These are phyloP conservation scores for Micractinium conductrix DNA, from an alignment of 139 green algal genomes.

Conservation along the genomic window DNA sequence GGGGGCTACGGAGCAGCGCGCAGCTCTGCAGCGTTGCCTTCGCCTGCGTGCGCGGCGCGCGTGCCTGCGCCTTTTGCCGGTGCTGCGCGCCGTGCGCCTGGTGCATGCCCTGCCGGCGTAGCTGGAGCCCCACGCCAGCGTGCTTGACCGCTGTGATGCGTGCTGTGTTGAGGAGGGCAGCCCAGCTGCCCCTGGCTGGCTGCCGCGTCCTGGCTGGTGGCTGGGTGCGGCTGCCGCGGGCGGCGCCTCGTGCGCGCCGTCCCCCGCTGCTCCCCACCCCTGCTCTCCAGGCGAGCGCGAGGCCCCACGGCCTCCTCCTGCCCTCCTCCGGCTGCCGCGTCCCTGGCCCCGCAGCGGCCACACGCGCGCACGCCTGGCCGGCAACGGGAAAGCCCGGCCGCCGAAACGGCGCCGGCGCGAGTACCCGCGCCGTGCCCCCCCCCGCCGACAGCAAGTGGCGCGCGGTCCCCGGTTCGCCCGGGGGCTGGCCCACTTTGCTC, in stretches of 20 bases:
- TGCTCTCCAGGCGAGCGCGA: too few species aligned
- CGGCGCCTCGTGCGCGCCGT: background rate
- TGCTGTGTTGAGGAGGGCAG: background rate
- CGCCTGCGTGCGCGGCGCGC: too few species aligned
- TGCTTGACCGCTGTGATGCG: too few species aligned
- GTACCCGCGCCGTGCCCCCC: background rate
- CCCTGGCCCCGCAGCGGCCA: background rate
- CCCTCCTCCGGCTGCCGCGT: background rate
- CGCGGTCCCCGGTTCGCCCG: constrained; percentile 6
- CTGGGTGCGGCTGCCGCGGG: too few species aligned
- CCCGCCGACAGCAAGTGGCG: constrained; percentile 37
- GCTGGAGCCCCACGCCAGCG: too few species aligned
- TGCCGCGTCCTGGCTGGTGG: too few species aligned
- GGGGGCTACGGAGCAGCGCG: background rate
- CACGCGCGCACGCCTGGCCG: background rate
- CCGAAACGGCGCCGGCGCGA: background rate
- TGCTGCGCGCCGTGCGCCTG: too few species aligned
- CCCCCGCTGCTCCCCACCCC: background rate
- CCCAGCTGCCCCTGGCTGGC: background rate
- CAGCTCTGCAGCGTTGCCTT: background rate
- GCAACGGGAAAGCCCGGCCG: background rate
- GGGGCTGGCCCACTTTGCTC: constrained; percentile 43
- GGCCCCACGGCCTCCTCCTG: too few species aligned
- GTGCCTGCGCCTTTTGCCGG: too few species aligned
- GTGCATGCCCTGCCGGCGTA: background rate